Percentiles rank a stretch among this genome's conserved stretches.
Conservation (phyloP, 176 grass and related monocot genomes). For the Musa acuminata region DNA sequence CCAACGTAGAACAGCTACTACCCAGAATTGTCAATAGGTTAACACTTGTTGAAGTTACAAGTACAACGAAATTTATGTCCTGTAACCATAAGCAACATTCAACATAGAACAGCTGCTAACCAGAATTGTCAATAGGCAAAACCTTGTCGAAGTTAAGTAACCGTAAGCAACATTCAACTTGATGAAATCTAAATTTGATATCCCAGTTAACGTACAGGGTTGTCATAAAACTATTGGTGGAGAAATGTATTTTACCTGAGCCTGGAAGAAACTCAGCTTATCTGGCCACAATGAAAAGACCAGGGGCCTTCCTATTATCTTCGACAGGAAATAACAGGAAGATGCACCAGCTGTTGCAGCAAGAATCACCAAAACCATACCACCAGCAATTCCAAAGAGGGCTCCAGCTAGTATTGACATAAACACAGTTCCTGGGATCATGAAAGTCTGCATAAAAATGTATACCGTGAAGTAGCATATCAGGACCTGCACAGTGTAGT, state of each 20-base stretch:
- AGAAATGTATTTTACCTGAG: conserved; percentile 1
- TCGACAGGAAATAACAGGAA: conserved; percentile 20
- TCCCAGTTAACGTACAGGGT: not conserved
- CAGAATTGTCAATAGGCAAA: no score
- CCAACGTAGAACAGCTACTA: not conserved
- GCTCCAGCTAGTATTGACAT: conserved; percentile 17
- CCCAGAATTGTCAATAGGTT: no score
- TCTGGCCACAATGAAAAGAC: conserved; percentile 17
- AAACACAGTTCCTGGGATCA: conserved; percentile 18
- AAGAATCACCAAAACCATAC: conserved; percentile 12
- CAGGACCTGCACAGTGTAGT: conserved; percentile 1
- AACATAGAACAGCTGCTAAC: not conserved
- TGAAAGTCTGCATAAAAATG: conserved; percentile 22
- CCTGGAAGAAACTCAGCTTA: conserved; percentile 17
- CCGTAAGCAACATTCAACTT: not conserved
- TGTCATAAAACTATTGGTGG: not conserved
- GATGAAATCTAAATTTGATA: not conserved
- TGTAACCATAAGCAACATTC: not conserved
- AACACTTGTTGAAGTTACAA: not conserved
- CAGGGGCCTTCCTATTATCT: conserved; percentile 18
- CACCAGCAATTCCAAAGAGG: conserved; percentile 11
- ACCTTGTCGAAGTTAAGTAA: not conserved
- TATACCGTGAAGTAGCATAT: conserved; percentile 10
- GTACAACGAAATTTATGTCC: not conserved
- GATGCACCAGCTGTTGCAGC: conserved; percentile 21